Base-by-base conservation (phyloP, 2,329 filamentous ascomycete species). In the Phialophora chinensis region DNA sequence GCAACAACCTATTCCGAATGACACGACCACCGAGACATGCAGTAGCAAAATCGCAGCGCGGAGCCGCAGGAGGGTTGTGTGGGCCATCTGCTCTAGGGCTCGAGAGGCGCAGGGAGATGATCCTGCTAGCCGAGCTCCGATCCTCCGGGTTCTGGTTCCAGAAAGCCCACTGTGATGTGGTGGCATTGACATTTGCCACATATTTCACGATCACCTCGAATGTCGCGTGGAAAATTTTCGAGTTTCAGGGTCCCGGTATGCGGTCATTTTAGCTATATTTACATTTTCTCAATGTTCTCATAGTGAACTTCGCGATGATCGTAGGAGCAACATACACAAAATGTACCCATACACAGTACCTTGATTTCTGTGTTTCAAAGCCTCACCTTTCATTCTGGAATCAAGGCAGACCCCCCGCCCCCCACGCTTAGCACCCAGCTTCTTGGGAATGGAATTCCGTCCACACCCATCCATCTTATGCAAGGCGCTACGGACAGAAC, bases 21-120 rank as follows among this genome's bases (percentile, higher is more conserved):
- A 52, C 20, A 29, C 3, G 17, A 35, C 4, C 23, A 27, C 27
- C 52, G 47, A 61, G 59, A 61, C 59, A 61, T 42, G 59, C 58
- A 52, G 31, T 27, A 23, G 14, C 52, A 29, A 29, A 31, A 52
- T 52, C 42, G 49, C 31, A 14, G 25, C 44, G 42, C 12, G 20
- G 56, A 35, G n/a, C 27, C 31, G 29, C 27, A 25, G 23, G 29
- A 27, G 42, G 38, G 8, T 35, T 23, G 6, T 38, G 59, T 61
- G 47, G 59, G 31, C 31, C 59, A 20, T 27, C 38, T 44, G 14
- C 17, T 44, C 17, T n/a, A 44, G 38, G 38, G 38, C 7, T n/a
- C n/a, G 5, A 8, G 38, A 44, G 38, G 38, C 38, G 38, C 38
- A 44, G 38, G 38, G 38, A 44, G 14, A 44, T 17, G 38, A 44